Conservation (phyloP, 768 basidiomycete species). For the Ramaria rubella region DNA sequence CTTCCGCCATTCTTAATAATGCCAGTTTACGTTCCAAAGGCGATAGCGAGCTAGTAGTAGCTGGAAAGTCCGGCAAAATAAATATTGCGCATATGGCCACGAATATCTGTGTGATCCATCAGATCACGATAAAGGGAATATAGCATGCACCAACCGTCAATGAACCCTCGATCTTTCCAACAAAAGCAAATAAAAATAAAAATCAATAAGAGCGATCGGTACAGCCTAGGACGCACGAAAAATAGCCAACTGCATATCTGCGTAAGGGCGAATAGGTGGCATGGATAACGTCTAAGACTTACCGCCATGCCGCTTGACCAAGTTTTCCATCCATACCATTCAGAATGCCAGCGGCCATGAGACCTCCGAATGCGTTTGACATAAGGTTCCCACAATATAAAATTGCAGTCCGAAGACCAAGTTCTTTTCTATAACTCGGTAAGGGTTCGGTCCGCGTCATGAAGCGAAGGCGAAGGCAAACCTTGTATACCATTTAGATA, state of each 20-base stretch:
- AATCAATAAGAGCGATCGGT: neutral
- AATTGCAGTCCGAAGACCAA: conserved; percentile 62
- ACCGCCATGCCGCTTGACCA: conserved; percentile 71
- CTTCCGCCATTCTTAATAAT: conserved; percentile 63
- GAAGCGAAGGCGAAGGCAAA: neutral
- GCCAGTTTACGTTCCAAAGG: conserved; percentile 41
- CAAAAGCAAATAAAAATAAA: neutral
- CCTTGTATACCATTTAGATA: conserved; percentile 36
- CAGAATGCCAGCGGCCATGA: conserved; percentile 73
- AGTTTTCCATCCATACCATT: conserved; percentile 61
- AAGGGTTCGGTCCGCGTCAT: neutral
- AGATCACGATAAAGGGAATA: neutral
- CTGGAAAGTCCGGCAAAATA: conserved; percentile 70
- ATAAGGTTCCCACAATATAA: conserved; percentile 69
- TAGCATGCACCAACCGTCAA: conserved; percentile 23
- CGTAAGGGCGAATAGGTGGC: neutral
- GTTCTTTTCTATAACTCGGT: conserved; percentile 65
- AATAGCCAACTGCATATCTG: conserved; percentile 37
- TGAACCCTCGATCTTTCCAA: conserved; percentile 34
- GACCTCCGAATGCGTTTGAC: conserved; percentile 74
- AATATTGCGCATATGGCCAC: conserved; percentile 48
- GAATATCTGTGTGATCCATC: conserved; percentile 18
- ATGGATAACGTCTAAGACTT: conserved; percentile 19
- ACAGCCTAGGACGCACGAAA: conserved; percentile 14
- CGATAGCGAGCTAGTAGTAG: conserved; percentile 36